Evolutionary conservation across 345 rosid species (phyloP).

Genomic region (Noccaea caerulescens): DNA sequence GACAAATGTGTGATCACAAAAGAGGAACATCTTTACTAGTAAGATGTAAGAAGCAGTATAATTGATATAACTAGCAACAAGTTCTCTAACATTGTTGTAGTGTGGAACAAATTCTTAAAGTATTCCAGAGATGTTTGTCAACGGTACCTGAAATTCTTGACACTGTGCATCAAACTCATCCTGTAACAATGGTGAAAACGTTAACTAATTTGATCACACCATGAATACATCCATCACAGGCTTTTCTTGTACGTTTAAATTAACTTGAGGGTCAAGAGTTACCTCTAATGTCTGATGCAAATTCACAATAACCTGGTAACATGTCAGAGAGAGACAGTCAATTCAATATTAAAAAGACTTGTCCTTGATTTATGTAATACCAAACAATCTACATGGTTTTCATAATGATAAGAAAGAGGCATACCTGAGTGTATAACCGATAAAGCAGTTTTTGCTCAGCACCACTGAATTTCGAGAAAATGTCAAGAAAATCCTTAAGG

Average conservation of each 20-base stretch:
- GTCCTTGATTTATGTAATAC: neutral
- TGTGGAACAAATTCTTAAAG: neutral
- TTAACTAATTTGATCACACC: constrained; percentile 5
- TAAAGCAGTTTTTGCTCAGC: constrained; percentile 58
- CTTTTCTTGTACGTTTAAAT: neutral
- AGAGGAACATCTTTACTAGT: neutral
- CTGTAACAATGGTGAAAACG: constrained; percentile 48
- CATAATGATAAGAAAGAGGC: neutral
- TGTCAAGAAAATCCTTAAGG: constrained; percentile 53
- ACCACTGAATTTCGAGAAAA: constrained; percentile 54
- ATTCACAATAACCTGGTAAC: constrained; percentile 67
- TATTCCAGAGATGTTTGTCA: neutral
- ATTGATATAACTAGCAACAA: constrained; percentile 9
- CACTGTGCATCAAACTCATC: constrained; percentile 64
- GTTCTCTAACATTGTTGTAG: neutral
- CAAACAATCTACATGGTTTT: neutral
- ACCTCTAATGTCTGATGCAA: constrained; percentile 73
- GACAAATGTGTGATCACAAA: constrained; percentile 9
- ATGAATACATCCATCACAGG: neutral
- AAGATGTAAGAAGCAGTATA: neutral
- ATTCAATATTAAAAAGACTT: neutral
- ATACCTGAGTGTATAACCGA: constrained; percentile 61
- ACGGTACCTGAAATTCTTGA: constrained; percentile 66
- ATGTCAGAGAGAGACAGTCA: constrained; percentile 9
- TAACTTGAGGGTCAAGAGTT: constrained; percentile 6